phyloP scores from a whole-genome alignment of 2,329 filamentous ascomycete genomes.

The Calonectria fujianensis region DNA sequence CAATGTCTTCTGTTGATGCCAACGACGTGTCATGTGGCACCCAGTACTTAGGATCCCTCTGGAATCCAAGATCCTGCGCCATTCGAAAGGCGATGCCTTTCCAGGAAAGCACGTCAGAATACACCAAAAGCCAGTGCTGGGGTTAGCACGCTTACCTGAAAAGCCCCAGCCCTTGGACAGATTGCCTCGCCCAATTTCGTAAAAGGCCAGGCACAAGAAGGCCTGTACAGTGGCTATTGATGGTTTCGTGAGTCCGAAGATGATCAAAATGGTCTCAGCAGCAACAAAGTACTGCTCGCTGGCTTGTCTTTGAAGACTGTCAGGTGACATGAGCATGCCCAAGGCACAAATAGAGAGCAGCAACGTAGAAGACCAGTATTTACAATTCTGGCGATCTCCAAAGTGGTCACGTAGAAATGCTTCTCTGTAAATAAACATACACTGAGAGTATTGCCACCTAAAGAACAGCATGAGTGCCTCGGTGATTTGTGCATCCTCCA shows the following conservation, averaged over 20 bases:
- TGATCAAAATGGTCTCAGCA: constrained; percentile 53
- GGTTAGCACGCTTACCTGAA: constrained; percentile 45
- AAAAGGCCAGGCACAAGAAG: constrained; percentile 54
- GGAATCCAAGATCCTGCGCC: constrained; percentile 53
- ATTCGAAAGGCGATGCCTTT: constrained; percentile 57
- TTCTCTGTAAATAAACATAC: constrained; percentile 58
- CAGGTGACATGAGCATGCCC: constrained; percentile 47
- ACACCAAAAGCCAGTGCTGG: background rate
- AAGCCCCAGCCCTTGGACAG: constrained; percentile 55
- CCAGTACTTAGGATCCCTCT: constrained; percentile 27
- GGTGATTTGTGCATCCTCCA: constrained; percentile 46
- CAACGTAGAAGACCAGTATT: constrained; percentile 54
- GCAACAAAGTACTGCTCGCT: constrained; percentile 50
- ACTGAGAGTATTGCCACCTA: constrained; percentile 56
- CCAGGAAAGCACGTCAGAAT: background rate
- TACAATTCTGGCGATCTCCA: constrained; percentile 43
- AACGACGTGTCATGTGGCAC: constrained; percentile 48
- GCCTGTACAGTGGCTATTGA: constrained; percentile 52
- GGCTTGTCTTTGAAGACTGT: constrained; percentile 29
- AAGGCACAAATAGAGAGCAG: constrained; percentile 53
- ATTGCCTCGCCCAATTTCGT: constrained; percentile 55
- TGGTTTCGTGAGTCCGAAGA: constrained; percentile 48
- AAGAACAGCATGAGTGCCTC: constrained; percentile 53
- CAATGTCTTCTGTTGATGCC: constrained; percentile 48
- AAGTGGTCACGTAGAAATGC: constrained; percentile 54